Base-by-base conservation (phyloP, 768 basidiomycete species). In the Auricularia cornea region DNA sequence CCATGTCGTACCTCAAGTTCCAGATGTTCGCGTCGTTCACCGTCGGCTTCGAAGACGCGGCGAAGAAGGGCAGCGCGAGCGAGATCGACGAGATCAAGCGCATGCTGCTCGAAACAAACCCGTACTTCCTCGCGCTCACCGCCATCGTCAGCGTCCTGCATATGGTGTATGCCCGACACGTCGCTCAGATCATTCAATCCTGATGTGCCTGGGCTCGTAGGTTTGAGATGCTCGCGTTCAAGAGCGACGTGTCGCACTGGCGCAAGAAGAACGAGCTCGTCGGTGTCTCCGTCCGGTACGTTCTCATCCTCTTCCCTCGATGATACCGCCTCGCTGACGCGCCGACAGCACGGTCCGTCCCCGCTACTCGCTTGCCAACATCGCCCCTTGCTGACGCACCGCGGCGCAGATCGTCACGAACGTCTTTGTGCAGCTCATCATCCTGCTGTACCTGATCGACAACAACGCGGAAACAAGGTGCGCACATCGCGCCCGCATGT, bases 161-260 rank as follows among this genome's bases (percentile, higher is more conserved):
- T 75, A 83, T 86, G 68, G 76, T 97, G 87, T 95, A 68, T 75
- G 89, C 82, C 23, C 29, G 26, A 62, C 60, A 28, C 60, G 64
- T 63, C 59, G 59, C 32, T 35, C 67, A 41, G 38, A n/a, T 29
- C 30, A 40, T 26, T 62, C 20, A 54, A 40, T 14, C 48, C 38
- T 26, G 14, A 41, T 29, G 63, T 69, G 64, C 66, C 68, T 60
- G 3, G 16, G 56, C 44, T 33, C 59, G 12, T 69, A 93, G 92
- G 29, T 96, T 97, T 72, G 94, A 96, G 77, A 90, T 97, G 84
- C 78, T 97, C 63, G 96, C 96, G 16, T 98, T 98, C 84, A 92
- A 90, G 71, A 89, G 85, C 30, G 96, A 98, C 70, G 92, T 98
- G 51, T 86, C 89, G 31, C 96, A 98, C 72, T 98, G 95, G 95